These are phyloP conservation scores for Aspergillus taichungensis DNA, from an alignment of 495 filamentous ascomycete genomes.

Conservation along the genomic window DNA sequence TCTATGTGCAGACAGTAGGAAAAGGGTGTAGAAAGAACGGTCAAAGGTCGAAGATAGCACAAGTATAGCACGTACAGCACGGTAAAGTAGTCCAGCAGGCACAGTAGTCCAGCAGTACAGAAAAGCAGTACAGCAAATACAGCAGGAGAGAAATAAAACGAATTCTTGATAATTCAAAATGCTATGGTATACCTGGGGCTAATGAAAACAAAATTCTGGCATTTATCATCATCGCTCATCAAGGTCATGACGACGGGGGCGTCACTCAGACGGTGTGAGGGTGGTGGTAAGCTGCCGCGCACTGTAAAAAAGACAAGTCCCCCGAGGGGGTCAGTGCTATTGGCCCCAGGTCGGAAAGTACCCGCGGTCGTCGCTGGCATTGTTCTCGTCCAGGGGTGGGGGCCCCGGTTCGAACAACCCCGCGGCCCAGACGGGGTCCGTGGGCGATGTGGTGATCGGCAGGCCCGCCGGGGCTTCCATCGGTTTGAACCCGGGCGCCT, in stretches of 20 bases:
- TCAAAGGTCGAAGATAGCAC: too few relatives aligned
- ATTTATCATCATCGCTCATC: slow-evolving; percentile 49
- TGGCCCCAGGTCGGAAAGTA: slow-evolving; percentile 31
- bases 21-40: too few relatives aligned
- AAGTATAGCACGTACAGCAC: too few relatives aligned
- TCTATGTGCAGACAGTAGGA: too few relatives aligned
- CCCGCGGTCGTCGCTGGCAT: slow-evolving; percentile 9
- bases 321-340: slow-evolving; percentile 12
- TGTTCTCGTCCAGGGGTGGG: slow-evolving; percentile 27
- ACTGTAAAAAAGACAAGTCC: slow-evolving; percentile 4
- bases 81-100: too few relatives aligned
- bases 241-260: slow-evolving; percentile 39
- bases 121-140: background rate
- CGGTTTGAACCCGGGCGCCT: slow-evolving; percentile 19
- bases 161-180: slow-evolving; percentile 25
- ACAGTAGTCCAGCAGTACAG: background rate
- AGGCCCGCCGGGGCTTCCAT: slow-evolving; percentile 12
- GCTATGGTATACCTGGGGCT: slow-evolving; percentile 32
- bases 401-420: slow-evolving; percentile 27
- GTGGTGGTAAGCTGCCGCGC: slow-evolving; percentile 37
- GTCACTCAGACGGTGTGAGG: slow-evolving; percentile 32
- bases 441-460: slow-evolving; percentile 21
- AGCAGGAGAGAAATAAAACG: slow-evolving; percentile 2
- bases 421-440: slow-evolving; percentile 30
- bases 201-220: slow-evolving; percentile 30